Percentiles rank a stretch among this genome's conserved stretches.
phyloP scores from a whole-genome alignment of 192 early-diverging fungal species.

The Podila epigama region DNA sequence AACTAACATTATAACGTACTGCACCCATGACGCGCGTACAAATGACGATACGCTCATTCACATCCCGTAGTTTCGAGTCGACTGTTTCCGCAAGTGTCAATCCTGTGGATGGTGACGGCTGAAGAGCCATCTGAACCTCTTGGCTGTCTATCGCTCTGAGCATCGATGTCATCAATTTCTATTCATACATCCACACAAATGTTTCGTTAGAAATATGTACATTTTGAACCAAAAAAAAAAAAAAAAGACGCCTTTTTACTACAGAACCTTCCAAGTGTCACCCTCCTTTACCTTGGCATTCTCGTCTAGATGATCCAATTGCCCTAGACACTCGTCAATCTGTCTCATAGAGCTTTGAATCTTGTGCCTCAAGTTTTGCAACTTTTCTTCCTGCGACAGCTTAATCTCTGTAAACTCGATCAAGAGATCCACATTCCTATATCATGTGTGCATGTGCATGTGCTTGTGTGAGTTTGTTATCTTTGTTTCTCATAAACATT shows the following conservation, averaged over 20 bases:
- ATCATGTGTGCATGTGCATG: too few species aligned
- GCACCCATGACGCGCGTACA: slow-evolving; percentile 39
- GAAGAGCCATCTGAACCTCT: slow-evolving; percentile 11
- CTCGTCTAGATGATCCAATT: slow-evolving; percentile 24
- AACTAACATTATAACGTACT: slow-evolving; percentile 28
- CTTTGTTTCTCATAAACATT: too few species aligned
- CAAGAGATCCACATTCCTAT: slow-evolving; percentile 23
- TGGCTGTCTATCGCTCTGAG: slow-evolving; percentile 12
- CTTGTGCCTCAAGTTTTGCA: neutral
- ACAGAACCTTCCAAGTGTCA: neutral
- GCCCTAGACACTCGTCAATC: slow-evolving; percentile 11
- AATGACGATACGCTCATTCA: slow-evolving; percentile 43
- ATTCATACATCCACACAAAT: neutral
- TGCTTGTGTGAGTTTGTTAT: too few species aligned
- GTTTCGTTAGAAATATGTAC: neutral
- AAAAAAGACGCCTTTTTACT: neutral
- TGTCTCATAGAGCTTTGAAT: slow-evolving; percentile 8
- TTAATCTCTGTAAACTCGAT: slow-evolving; percentile 20
- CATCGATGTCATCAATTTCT: slow-evolving; percentile 8
- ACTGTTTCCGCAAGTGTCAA: slow-evolving; percentile 37
- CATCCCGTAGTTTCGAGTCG: slow-evolving; percentile 23
- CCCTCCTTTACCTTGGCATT: slow-evolving; percentile 39
- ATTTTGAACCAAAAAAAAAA: neutral
- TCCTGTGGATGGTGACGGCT: slow-evolving; percentile 12
- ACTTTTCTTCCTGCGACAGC: slow-evolving; percentile 6